phyloP scores from a whole-genome alignment of 495 filamentous ascomycete genomes.

The Amphirosellinia nigrospora region DNA sequence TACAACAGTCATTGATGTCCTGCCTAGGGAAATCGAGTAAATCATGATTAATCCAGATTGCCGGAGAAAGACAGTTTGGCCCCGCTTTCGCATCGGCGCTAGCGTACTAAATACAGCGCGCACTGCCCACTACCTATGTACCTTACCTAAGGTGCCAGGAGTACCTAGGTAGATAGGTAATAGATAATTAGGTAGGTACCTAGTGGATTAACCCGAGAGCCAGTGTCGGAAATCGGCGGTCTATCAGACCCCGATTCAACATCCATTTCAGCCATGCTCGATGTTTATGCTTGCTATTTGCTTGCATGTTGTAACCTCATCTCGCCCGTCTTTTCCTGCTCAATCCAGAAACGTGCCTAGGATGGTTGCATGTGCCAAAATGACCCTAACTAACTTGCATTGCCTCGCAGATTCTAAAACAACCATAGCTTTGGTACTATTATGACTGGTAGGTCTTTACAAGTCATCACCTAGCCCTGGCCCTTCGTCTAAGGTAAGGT shows the following conservation, averaged over 20 bases:
- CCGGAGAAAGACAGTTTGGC: background rate
- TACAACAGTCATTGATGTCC: background rate
- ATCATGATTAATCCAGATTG: background rate
- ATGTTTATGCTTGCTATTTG: no score
- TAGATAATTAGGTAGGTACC: background rate
- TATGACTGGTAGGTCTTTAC: background rate
- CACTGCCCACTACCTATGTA: no score
- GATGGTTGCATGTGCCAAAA: conserved; percentile 1
- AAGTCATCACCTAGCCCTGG: background rate
- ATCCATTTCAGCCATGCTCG: background rate
- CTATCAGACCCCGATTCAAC: background rate
- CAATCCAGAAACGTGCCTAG: background rate
- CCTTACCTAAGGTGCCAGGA: no score
- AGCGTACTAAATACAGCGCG: no score
- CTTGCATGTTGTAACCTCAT: background rate
- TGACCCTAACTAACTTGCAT: conserved; percentile 1
- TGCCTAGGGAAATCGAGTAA: background rate
- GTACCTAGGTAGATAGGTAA: background rate
- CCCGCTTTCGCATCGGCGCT: conserved; percentile 6
- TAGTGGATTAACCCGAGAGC: conserved; percentile 6
- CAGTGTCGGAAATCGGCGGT: conserved; percentile 21
- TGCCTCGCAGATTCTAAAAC: conserved; percentile 18
- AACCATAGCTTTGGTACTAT: background rate
- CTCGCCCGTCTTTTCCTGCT: background rate
- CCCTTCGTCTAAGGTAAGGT: no score